Evolutionary conservation across 1,284 basidiomycete genomes (phyloP).

Genomic region (Moesziomyces antarcticus): DNA sequence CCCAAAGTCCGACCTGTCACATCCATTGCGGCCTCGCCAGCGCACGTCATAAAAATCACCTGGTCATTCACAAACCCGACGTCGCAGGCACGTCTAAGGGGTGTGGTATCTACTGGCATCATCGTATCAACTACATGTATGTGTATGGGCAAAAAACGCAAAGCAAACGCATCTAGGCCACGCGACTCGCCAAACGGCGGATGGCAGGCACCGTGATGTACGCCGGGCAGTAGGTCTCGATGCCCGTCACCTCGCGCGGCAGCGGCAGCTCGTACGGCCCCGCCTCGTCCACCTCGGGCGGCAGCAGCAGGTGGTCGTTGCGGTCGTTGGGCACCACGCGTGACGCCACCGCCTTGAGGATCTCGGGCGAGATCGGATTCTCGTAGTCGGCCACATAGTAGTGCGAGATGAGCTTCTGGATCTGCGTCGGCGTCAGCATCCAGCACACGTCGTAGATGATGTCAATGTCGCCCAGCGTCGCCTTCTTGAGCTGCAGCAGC

Average conservation of each 20-base stretch:
- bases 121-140: too few relatives aligned
- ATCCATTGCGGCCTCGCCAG: slow-evolving; percentile 1
- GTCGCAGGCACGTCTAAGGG: too few relatives aligned
- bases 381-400: slow-evolving; percentile 99
- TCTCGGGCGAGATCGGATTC: slow-evolving; percentile 68
- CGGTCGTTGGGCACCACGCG: slow-evolving; percentile 67
- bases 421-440: slow-evolving; percentile 99
- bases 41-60: too few relatives aligned
- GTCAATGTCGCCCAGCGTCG: slow-evolving; percentile 79
- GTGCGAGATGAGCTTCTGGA: slow-evolving; percentile 97
- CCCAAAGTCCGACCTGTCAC: slow-evolving; percentile 9
- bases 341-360: slow-evolving; percentile 67
- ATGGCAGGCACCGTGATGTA: slow-evolving; percentile 65
- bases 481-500: slow-evolving; percentile 97
- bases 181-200: slow-evolving; percentile 61
- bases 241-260: slow-evolving; percentile 66
- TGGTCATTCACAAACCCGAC: too few relatives aligned
- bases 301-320: slow-evolving; percentile 66
- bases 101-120: slow-evolving; percentile 2
- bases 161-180: slow-evolving; percentile 43
- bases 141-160: too few relatives aligned
- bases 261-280: slow-evolving; percentile 66
- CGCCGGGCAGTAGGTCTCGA: slow-evolving; percentile 67
- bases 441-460: slow-evolving; percentile 99
- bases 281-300: slow-evolving; percentile 67